Evolutionary conservation across 495 filamentous ascomycete genomes (phyloP), one percentile per base, ranked within the genome.

Genomic region (Penicillium parvum): DNA sequence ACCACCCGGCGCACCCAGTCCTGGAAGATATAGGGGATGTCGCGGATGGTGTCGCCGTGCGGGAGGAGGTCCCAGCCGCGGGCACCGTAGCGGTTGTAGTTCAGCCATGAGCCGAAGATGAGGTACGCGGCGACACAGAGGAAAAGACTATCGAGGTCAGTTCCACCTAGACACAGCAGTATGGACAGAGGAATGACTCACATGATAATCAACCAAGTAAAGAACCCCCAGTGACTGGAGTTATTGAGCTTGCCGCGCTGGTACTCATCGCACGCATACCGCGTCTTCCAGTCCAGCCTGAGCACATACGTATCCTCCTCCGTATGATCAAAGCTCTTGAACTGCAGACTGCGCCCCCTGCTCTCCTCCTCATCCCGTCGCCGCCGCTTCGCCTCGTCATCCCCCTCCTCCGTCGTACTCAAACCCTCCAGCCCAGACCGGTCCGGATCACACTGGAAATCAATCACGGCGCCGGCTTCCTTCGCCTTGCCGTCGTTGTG

Each of bases 31-130:
- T 97, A 98, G 6, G 92, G 94, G 3, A 96, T 55, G 48, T 98
- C 92, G 38, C 90, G 80, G 54, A 98, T 83, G 9, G 87, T 86
- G 62, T 98, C 92, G 41, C 86, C 82, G 61, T 97, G 94, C 0
- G 92, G 92, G 8, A 97, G 76, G 9, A 97, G 76, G 52, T 97
- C 92, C 92, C 90, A 96, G 41, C 92, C 92, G 15, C 92, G 77
- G 30, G 89, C 89, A 18, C 90, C 90, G 61, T 95, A 94, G 43
- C 90, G 88, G 73, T 88, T 96, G 75, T 97, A 97, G 71, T 97
- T 97, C 52, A 97, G 82, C 92, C 92, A 98, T 16, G 90, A 94
- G 57, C 90, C 90, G 56, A 97, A 97, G 63, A 98, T 96, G 50
- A 98, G 82, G 65, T 98, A 98, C 15, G 94, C 70, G 11, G 92